phyloP scores from a whole-genome alignment of 805 yeast genomes.

The Ogataea corticis region DNA sequence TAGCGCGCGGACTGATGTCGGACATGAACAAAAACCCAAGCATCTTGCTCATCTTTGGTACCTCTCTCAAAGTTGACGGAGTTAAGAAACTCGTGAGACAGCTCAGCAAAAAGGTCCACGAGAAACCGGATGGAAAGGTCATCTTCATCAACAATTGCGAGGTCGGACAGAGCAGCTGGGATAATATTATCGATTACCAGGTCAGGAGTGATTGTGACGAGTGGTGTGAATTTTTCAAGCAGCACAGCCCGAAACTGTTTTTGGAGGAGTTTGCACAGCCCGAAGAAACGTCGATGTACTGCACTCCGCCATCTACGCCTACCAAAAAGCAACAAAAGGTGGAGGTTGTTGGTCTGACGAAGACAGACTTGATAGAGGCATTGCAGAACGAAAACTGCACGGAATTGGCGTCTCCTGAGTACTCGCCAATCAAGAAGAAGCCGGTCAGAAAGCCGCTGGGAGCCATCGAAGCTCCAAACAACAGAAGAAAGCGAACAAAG shows the following conservation, averaged over 20 bases:
- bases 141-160: constrained; percentile 73
- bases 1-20: constrained; percentile 64
- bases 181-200: constrained; percentile 73
- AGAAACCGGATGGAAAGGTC: constrained; percentile 72
- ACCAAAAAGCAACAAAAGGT: constrained; percentile 3
- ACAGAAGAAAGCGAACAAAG: not conserved
- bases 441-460: not conserved
- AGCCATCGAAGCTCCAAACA: constrained; percentile 1
- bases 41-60: constrained; percentile 83
- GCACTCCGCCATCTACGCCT: constrained; percentile 28
- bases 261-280: constrained; percentile 28
- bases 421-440: constrained; percentile 11
- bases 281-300: constrained; percentile 20
- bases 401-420: constrained; percentile 7
- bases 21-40: constrained; percentile 76
- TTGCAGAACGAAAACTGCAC: not conserved
- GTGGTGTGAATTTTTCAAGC: constrained; percentile 62
- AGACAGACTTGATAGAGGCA: not conserved
- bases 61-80: constrained; percentile 89
- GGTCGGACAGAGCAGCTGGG: constrained; percentile 65
- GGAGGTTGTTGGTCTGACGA: not conserved
- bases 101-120: constrained; percentile 69
- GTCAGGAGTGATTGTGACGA: constrained; percentile 78
- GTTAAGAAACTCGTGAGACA: constrained; percentile 74
- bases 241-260: constrained; percentile 62